Percentiles rank a stretch among this genome's conserved stretches.
Conservation (phyloP, 2,329 filamentous ascomycete genomes). For the Lithohypha guttulata region DNA sequence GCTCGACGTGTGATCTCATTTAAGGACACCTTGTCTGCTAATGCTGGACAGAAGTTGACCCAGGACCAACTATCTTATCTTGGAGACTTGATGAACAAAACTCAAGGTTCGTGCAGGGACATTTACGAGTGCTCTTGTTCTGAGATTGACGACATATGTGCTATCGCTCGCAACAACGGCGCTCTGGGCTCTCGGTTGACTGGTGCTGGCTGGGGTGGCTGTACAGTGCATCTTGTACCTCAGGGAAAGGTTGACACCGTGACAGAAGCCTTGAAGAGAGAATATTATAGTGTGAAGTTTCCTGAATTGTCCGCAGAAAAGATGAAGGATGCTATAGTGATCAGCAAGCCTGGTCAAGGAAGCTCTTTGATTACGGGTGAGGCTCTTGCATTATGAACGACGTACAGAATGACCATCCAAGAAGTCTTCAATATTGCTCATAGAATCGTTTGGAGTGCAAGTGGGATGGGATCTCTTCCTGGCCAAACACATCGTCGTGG, state of each 20-base stretch:
- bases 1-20: slow-evolving; percentile 78
- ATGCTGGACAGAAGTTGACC: slow-evolving; percentile 20
- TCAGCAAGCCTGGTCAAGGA: slow-evolving; percentile 75
- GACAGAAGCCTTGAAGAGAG: slow-evolving; percentile 61
- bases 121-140: slow-evolving; percentile 85
- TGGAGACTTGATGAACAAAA: slow-evolving; percentile 76
- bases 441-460: no score
- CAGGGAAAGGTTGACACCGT: slow-evolving; percentile 70
- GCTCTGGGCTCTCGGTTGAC: slow-evolving; percentile 57
- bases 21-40: slow-evolving; percentile 59
- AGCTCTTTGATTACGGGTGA: slow-evolving; percentile 19
- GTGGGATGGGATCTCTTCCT: no score
- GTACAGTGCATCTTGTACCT: slow-evolving; percentile 85
- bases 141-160: slow-evolving; percentile 82
- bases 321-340: slow-evolving; percentile 68
- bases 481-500: no score
- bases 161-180: slow-evolving; percentile 65
- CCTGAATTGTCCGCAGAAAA: slow-evolving; percentile 61
- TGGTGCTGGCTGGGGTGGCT: slow-evolving; percentile 93
- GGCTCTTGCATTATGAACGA: no score
- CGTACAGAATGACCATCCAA: no score
- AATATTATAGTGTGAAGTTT: slow-evolving; percentile 60
- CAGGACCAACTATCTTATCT: slow-evolving; percentile 55
- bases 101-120: slow-evolving; percentile 76
- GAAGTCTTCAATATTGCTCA: no score